Evolutionary conservation across 169 alveolate species (phyloP), one percentile per base, ranked within the genome.

Genomic region (Plasmodium adleri): DNA sequence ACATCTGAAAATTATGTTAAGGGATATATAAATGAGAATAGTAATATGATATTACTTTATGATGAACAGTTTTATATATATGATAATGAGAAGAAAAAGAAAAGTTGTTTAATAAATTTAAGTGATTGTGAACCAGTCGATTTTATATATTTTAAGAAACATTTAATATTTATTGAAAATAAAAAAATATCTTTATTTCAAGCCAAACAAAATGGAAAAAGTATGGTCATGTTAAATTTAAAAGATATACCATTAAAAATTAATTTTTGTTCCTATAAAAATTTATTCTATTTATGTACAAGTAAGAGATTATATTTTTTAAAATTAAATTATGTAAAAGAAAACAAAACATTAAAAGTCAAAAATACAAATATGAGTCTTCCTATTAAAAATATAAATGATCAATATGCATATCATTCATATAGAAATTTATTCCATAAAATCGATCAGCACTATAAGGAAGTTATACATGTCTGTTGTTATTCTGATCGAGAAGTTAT

Each of bases 381-480:
- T 8, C 92, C 92, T 43, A 28, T 22, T 1, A 86, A 62, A 22
- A 47, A 13, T 63, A 47, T 43, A 24, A 62, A 59, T 4, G 87
- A 70, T 32, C 70, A 86, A 54, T 66, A 86, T 86, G 68, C 56
- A 50, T 71, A 45, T 50, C 87, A 86, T 50, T 86, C 92, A 3
- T 66, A 71, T 20, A 47, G 66, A 71, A 86, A 86, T 24, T 15
- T 45, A 62, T 24, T n/a, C 3, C 24, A 26, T 64, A 62, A 86
- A 43, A 62, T 50, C 7, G 72, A 50, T 45, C 49, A 56, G 12
- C 71, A 71, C 6, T 86, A 86, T 52, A 72, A 72, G 20, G 88
- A 86, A 32, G 87, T 86, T 3, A 86, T 86, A 64, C 75, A 86
- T 63, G 92, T 71, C 1, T 86, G 92, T 60, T 45, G 88, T 71